Evolutionary conservation across 78 protist species (phyloP).

Genomic region (Guillardia theta): DNA sequence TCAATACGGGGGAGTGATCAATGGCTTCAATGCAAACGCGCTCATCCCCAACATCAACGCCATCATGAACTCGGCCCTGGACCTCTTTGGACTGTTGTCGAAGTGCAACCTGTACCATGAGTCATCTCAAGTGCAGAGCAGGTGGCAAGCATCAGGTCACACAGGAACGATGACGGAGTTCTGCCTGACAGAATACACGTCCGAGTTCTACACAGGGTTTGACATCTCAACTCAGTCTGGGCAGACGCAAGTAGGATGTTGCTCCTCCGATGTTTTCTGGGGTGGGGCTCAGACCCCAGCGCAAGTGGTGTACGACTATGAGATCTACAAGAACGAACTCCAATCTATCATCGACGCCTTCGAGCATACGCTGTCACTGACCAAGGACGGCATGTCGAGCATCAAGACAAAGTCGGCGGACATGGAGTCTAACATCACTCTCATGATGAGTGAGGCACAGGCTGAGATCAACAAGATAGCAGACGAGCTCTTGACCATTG

Average conservation of each 20-base stretch:
- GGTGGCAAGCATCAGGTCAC: no score
- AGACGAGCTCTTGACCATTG: not conserved
- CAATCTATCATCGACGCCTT: no score
- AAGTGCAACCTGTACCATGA: no score
- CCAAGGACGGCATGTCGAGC: no score
- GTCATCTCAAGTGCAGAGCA: no score
- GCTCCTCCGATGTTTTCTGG: not conserved
- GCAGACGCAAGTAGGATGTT: not conserved
- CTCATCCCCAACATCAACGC: not conserved
- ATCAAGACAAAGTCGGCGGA: no score
- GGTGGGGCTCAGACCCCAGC: not conserved
- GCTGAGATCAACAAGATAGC: not conserved
- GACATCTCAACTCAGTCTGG: no score
- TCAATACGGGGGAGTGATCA: not conserved
- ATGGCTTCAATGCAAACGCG: not conserved
- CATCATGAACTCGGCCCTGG: no score
- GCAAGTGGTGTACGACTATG: not conserved
- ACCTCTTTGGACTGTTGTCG: no score
- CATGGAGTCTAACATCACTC: not conserved
- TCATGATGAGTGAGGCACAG: not conserved
- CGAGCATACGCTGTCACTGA: not conserved
- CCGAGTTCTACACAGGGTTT: no score
- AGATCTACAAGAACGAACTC: not conserved
- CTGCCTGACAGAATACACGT: no score
- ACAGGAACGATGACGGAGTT: no score